These are phyloP conservation scores for Ceratonia siliqua DNA, from an alignment of 306 rosid species.

Conservation along the genomic window DNA sequence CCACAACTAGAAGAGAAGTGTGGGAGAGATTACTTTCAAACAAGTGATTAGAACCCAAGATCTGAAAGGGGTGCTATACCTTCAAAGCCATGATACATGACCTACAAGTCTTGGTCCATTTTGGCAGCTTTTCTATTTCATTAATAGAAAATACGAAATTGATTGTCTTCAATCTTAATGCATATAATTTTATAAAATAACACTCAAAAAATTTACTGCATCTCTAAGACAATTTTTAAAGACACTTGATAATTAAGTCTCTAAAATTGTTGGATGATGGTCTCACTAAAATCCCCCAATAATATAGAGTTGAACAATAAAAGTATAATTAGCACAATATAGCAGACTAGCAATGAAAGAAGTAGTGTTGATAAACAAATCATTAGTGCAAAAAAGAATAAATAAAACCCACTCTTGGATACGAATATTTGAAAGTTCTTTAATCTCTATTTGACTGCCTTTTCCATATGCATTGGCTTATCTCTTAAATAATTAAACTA, in stretches of 20 bases:
- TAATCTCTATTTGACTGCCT: not conserved
- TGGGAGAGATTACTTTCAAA: not conserved
- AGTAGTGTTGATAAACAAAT: too few relatives aligned
- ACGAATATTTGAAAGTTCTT: not conserved
- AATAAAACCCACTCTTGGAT: not conserved
- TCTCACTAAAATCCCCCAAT: not conserved
- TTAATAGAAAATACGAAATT: too few relatives aligned
- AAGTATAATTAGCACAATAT: not conserved
- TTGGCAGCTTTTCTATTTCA: not conserved
- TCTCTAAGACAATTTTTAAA: too few relatives aligned
- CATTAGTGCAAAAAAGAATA: not conserved
- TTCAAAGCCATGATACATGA: not conserved
- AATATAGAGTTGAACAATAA: not conserved
- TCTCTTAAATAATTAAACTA: not conserved
- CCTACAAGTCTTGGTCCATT: not conserved
- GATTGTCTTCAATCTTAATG: too few relatives aligned
- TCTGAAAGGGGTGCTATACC: not conserved
- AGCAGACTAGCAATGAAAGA: conserved; percentile 3
- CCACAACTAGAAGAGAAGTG: not conserved
- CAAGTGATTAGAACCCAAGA: not conserved
- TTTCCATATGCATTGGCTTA: not conserved
- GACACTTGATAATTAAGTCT: too few relatives aligned
- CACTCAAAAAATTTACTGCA: too few relatives aligned
- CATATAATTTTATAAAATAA: too few relatives aligned
- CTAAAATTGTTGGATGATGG: conserved; percentile 10